Percentiles rank a stretch among this genome's conserved stretches.
phyloP scores from a whole-genome alignment of 495 filamentous ascomycete genomes.

The Penicillium taxi region DNA sequence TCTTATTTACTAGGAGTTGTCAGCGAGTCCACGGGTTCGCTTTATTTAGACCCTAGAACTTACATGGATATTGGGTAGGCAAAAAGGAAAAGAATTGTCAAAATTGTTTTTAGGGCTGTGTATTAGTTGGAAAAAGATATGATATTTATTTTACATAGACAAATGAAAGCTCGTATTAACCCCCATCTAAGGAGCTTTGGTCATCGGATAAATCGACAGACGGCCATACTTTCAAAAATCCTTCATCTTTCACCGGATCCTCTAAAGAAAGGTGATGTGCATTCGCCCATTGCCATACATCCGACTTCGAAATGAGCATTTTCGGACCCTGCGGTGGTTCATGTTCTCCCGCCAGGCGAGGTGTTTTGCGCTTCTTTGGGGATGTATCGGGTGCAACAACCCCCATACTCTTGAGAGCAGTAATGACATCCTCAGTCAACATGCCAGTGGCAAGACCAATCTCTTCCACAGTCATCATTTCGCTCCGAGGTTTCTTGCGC shows the following conservation, averaged over 20 bases:
- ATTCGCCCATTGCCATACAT: slow-evolving; percentile 40
- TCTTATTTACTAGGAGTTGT: too few species aligned
- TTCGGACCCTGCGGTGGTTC: slow-evolving; percentile 26
- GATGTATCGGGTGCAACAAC: slow-evolving; percentile 54
- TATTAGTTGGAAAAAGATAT: too few species aligned
- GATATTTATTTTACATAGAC: too few species aligned
- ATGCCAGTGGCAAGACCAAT: slow-evolving; percentile 67
- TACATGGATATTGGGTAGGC: too few species aligned
- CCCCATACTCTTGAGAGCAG: slow-evolving; percentile 69
- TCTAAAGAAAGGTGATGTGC: slow-evolving; percentile 31
- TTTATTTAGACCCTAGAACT: too few species aligned
- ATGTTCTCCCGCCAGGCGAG: slow-evolving; percentile 16
- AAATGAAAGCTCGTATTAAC: too few species aligned
- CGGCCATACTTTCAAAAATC: slow-evolving; percentile 35
- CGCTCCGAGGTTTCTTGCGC: slow-evolving; percentile 28
- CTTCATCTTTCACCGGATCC: slow-evolving; percentile 43
- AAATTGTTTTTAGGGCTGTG: too few species aligned
- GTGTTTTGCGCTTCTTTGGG: slow-evolving; percentile 32
- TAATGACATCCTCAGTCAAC: slow-evolving; percentile 70
- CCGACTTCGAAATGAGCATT: slow-evolving; percentile 37
- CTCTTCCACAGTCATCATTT: slow-evolving; percentile 45
- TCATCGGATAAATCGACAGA: slow-evolving; percentile 7
- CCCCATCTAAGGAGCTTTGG: too few species aligned
- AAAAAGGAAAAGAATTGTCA: too few species aligned
- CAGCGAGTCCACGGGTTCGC: too few species aligned